Evolutionary conservation across 805 yeast species (phyloP).

Genomic region (Candida lessepsii): DNA sequence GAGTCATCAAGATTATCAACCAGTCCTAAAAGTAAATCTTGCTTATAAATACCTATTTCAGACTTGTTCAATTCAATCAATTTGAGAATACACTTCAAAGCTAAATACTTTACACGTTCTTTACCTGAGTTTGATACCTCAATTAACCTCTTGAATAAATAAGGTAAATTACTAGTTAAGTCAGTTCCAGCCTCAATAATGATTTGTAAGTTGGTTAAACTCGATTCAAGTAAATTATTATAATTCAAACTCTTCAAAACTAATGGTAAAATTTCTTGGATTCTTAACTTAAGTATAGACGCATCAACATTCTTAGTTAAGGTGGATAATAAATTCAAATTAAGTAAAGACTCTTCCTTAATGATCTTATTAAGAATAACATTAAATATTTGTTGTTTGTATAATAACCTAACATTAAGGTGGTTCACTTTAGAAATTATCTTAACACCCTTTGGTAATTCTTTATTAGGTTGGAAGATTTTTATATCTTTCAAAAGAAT

Average conservation of each 20-base stretch:
- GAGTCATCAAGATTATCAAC: constrained; percentile 64
- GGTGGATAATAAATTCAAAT: constrained; percentile 64
- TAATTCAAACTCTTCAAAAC: constrained; percentile 62
- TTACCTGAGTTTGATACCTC: constrained; percentile 37
- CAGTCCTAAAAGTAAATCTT: constrained; percentile 47
- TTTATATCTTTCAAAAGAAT: constrained; percentile 67
- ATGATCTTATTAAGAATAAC: constrained; percentile 51
- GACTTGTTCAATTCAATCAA: constrained; percentile 42
- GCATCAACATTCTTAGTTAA: constrained; percentile 68
- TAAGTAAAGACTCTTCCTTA: constrained; percentile 44
- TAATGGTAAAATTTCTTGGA: constrained; percentile 66
- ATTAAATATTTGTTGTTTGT: constrained; percentile 78
- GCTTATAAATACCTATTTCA: constrained; percentile 52
- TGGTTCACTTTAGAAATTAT: constrained; percentile 47
- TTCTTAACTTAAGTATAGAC: constrained; percentile 61
- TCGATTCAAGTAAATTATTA: constrained; percentile 54
- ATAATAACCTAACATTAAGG: constrained; percentile 62
- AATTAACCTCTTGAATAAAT: constrained; percentile 56
- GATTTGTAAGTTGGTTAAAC: constrained; percentile 57
- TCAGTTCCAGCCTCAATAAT: constrained; percentile 54
- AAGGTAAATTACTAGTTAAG: constrained; percentile 51
- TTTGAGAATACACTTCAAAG: constrained; percentile 53
- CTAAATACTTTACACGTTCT: constrained; percentile 51
- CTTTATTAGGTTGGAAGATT: constrained; percentile 44
- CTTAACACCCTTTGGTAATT: constrained; percentile 26